These are phyloP conservation scores for Trifolium fragiferum DNA, from an alignment of 306 rosid genomes.

Conservation along the genomic window DNA sequence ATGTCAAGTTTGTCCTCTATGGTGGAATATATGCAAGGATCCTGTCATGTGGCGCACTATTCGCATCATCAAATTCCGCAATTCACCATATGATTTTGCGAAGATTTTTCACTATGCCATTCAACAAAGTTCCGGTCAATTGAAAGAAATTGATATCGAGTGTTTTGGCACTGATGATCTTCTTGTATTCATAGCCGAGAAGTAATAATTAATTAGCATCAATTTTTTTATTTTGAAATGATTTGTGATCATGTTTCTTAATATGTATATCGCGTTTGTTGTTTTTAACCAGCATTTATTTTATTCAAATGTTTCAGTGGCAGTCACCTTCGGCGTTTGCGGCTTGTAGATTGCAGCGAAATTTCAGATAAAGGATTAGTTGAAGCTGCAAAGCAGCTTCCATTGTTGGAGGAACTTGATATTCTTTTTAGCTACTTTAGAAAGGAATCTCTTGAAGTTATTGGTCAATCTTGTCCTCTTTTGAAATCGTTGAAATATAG, in stretches of 20 bases:
- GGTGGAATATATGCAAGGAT: constrained; percentile 54
- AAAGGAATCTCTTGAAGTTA: neutral
- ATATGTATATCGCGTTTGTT: no score
- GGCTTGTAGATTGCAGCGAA: neutral
- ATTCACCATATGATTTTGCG: no score
- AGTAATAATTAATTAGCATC: neutral
- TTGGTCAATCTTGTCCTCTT: neutral
- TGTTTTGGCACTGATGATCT: neutral
- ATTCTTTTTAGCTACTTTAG: neutral
- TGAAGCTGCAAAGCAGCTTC: neutral
- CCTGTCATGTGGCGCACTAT: constrained; percentile 57
- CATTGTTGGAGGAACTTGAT: neutral
- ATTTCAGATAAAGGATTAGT: neutral
- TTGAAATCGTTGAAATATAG: neutral
- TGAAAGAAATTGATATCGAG: neutral
- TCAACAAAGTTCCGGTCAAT: neutral
- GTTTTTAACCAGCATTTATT: neutral
- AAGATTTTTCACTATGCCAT: neutral
- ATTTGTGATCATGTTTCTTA: neutral
- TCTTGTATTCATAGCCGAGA: neutral
- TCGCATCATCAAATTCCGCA: neutral
- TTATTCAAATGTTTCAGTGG: neutral
- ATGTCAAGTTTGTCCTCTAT: constrained; percentile 49
- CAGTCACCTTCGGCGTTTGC: neutral
- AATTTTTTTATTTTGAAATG: neutral